A percentile compares a stretch with the other conserved stretches of the same genome.
Conservation (phyloP, 768 basidiomycete species). For the Kwoniella botswanensis region DNA sequence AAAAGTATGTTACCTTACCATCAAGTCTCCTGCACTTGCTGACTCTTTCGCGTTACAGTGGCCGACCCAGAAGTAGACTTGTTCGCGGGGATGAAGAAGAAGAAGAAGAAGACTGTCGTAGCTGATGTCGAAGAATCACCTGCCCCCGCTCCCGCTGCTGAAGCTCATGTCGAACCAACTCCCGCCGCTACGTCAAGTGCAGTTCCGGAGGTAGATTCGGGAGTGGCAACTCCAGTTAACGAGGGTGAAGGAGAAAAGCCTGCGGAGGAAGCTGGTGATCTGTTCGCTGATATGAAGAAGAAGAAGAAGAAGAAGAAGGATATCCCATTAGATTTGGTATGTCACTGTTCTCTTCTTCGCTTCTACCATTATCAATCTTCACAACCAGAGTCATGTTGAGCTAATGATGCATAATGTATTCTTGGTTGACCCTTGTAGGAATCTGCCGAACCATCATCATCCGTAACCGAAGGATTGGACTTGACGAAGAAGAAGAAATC, state of each 20-base stretch:
- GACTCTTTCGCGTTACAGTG: constrained; percentile 34
- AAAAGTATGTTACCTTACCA: constrained; percentile 8
- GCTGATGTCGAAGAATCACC: constrained; percentile 22
- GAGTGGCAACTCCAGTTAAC: constrained; percentile 29
- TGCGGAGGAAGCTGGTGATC: constrained; percentile 68
- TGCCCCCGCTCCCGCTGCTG: constrained; percentile 9
- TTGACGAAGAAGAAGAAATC: constrained; percentile 61
- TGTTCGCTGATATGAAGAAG: constrained; percentile 90
- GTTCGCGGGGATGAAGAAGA: constrained; percentile 62
- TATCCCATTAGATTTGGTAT: constrained; percentile 58
- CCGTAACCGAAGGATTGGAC: constrained; percentile 50
- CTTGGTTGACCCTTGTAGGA: constrained; percentile 7
- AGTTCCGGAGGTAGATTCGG: constrained; percentile 14
- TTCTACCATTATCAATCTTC: too few species aligned
- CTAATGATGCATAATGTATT: background rate
- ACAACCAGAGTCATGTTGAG: too few species aligned
- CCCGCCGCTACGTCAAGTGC: constrained; percentile 20
- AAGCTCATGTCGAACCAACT: constrained; percentile 4
- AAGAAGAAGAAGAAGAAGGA: constrained; percentile 83
- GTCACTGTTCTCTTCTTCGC: constrained; percentile 6
- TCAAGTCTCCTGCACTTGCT: background rate
- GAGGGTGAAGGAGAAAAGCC: constrained; percentile 23
- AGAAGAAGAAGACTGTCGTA: constrained; percentile 60
- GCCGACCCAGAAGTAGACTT: constrained; percentile 58
- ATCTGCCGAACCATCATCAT: constrained; percentile 32